Percentiles rank a stretch among this genome's conserved stretches.
Evolutionary conservation across 1,284 basidiomycete genomes (phyloP).

Genomic region (Sphagnurus paluster): DNA sequence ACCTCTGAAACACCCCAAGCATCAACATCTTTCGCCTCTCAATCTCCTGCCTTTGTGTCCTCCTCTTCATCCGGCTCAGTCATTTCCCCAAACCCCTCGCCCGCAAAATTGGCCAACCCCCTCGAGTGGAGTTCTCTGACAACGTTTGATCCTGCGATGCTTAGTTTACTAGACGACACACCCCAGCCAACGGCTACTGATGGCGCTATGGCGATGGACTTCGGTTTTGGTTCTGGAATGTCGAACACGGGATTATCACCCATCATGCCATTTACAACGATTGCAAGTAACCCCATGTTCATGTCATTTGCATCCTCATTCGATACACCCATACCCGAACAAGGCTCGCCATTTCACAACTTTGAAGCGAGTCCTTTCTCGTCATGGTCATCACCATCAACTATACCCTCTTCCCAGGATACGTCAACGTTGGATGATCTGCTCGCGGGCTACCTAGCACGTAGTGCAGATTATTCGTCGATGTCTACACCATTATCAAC

Average conservation of each 20-base stretch:
- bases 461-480: slow-evolving; percentile 46
- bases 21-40: slow-evolving; percentile 27
- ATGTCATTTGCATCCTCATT: slow-evolving; percentile 76
- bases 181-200: slow-evolving; percentile 50
- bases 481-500: slow-evolving; percentile 35
- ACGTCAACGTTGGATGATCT: slow-evolving; percentile 54
- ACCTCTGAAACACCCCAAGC: slow-evolving; percentile 23
- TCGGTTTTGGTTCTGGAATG: slow-evolving; percentile 46
- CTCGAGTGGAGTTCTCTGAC: slow-evolving; percentile 66
- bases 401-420: slow-evolving; percentile 34
- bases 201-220: slow-evolving; percentile 63
- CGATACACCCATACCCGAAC: slow-evolving; percentile 37
- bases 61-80: slow-evolving; percentile 29
- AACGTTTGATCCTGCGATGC: slow-evolving; percentile 62
- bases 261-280: slow-evolving; percentile 62
- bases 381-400: slow-evolving; percentile 40
- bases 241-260: slow-evolving; percentile 38
- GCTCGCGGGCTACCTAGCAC: slow-evolving; percentile 53
- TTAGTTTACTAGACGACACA: slow-evolving; percentile 61
- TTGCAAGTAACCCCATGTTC: slow-evolving; percentile 76
- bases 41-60: slow-evolving; percentile 27
- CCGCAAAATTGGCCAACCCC: slow-evolving; percentile 40
- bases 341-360: slow-evolving; percentile 30
- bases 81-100: slow-evolving; percentile 25
- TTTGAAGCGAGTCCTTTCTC: slow-evolving; percentile 42